phyloP scores from a whole-genome alignment of 2,329 filamentous ascomycete genomes.

The Didymella sp. region DNA sequence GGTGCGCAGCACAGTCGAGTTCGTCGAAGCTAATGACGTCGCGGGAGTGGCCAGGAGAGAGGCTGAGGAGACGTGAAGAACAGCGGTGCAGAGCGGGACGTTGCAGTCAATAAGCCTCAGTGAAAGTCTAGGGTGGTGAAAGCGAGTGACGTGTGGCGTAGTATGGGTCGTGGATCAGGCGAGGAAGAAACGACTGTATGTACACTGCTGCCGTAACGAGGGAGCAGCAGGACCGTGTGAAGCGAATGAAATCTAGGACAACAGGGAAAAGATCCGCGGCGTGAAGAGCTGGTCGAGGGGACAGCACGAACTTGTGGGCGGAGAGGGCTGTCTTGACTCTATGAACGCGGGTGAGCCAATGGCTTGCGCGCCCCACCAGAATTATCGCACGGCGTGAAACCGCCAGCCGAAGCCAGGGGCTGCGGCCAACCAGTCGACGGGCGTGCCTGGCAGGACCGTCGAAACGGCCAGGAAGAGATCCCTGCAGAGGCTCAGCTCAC shows the following conservation, averaged over 20 bases:
- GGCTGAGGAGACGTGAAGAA: slow-evolving; percentile 11
- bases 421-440: slow-evolving; percentile 28
- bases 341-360: slow-evolving; percentile 17
- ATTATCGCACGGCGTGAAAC: slow-evolving; percentile 30
- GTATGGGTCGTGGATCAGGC: slow-evolving; percentile 18
- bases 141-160: slow-evolving; percentile 21
- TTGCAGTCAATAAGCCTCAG: slow-evolving; percentile 19
- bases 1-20: slow-evolving; percentile 33
- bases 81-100: slow-evolving; percentile 8
- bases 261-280: slow-evolving; percentile 23
- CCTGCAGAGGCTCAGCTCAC: slow-evolving; percentile 28
- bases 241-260: slow-evolving; percentile 35
- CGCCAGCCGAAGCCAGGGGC: slow-evolving; percentile 19
- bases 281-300: slow-evolving; percentile 17
- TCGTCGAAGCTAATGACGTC: slow-evolving; percentile 18
- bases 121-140: slow-evolving; percentile 15
- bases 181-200: slow-evolving; percentile 24
- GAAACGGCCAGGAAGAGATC: slow-evolving; percentile 32
- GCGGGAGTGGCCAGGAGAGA: background rate
- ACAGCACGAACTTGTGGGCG: slow-evolving; percentile 29
- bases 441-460: slow-evolving; percentile 36
- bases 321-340: slow-evolving; percentile 13
- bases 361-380: slow-evolving; percentile 12
- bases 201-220: slow-evolving; percentile 42
- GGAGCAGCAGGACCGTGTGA: slow-evolving; percentile 40